Base-by-base conservation (phyloP, 2,329 filamentous ascomycete species). In the Colletotrichum echinochloae region DNA sequence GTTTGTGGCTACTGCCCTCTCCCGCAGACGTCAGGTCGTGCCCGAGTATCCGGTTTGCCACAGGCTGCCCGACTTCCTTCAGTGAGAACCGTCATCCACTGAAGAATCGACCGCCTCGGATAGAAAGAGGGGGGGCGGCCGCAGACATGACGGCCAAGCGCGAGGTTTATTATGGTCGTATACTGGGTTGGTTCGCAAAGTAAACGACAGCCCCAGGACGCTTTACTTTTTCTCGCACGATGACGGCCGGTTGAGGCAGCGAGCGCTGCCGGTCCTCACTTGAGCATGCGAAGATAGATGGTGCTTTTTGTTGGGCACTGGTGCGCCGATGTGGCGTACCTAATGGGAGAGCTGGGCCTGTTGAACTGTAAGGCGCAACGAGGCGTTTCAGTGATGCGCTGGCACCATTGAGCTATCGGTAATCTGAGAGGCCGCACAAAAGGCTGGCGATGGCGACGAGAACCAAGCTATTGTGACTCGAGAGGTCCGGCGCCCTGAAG, bases 141-240 rank as follows among this genome's bases (percentile, higher is more conserved):
- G 76, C 76, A 78, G 73, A 61, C 65, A 68, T 62, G n/a, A 70
- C 63, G 76, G 72, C 75, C 75, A 75, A 70, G 74, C 73, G 68
- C 61, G 52, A 67, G 52, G 56, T 33, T 37, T n/a, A 44, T 52
- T 26, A 51, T 56, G 44, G 51, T 26, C n/a, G 33, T 41, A 41
- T 33, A 51, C n/a, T 61, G 44, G n/a, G 39, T 16, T 18, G 59
- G 33, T 51, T 23, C 44, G 41, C 20, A 52, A 18, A 37, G 44
- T n/a, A 16, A 51, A 61, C 28, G 57, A 51, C 48, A 28, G 48
- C 26, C 23, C 46, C 48, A 14, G 20, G 48, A 6, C 14, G 26
- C 26, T 28, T 28, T 28, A 23, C 48, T 23, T 51, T 23, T 51
- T 18, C 23, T 51, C 6, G 28, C 26, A 51, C 4, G 26, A 18